Conservation (phyloP, 352 stramenopile genomes). For the Pythium oligandrum region DNA sequence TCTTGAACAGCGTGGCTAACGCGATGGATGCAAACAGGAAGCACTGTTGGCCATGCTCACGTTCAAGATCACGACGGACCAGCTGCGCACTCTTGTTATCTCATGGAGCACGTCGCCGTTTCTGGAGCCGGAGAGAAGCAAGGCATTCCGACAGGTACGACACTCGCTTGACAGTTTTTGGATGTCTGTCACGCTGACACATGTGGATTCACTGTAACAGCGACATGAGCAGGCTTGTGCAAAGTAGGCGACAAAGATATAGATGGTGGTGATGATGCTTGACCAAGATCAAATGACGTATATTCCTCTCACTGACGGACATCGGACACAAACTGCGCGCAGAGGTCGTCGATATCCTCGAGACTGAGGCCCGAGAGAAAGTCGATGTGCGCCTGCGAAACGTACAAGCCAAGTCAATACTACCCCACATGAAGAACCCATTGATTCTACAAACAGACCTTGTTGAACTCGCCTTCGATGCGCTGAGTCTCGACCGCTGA, state of each 20-base stretch:
- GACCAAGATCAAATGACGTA: too few species aligned
- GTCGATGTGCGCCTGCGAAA: constrained; percentile 33
- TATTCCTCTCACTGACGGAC: too few species aligned
- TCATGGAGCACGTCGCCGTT: constrained; percentile 82
- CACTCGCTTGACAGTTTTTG: too few species aligned
- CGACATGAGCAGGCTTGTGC: too few species aligned
- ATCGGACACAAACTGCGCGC: constrained; percentile 45
- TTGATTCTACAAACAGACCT: constrained; percentile 23
- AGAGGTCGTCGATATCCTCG: constrained; percentile 69
- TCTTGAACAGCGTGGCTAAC: too few species aligned
- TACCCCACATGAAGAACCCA: too few species aligned
- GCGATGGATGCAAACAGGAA: constrained; percentile 28
- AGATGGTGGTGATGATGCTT: too few species aligned
- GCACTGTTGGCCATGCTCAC: constrained; percentile 53
- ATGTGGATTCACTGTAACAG: too few species aligned
- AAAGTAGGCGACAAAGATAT: too few species aligned
- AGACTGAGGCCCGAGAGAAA: constrained; percentile 58
- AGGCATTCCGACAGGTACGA: constrained; percentile 45
- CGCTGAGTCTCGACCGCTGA: constrained; percentile 45
- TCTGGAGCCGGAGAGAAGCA: constrained; percentile 43
- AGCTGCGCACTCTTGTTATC: constrained; percentile 73
- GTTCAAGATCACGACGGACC: constrained; percentile 64
- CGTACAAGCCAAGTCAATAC: too few species aligned
- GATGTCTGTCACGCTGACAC: too few species aligned
- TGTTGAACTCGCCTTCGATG: constrained; percentile 56